Percentiles rank a stretch among this genome's conserved stretches.
These are phyloP conservation scores for Hemerocallis citrina DNA, from an alignment of 106 monocot species.

Conservation along the genomic window DNA sequence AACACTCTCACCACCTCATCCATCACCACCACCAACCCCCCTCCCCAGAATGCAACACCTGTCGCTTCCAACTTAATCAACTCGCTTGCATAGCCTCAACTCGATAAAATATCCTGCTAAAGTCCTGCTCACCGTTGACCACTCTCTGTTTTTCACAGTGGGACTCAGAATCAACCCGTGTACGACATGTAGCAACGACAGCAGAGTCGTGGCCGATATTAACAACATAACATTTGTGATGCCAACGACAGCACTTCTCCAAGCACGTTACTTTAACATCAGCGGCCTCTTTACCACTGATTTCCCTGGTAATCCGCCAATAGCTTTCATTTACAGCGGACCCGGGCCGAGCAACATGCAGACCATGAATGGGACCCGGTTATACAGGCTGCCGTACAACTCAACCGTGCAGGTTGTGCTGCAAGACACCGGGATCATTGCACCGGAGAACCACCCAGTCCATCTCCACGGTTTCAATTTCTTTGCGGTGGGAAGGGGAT, in stretches of 20 bases:
- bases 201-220: constrained; percentile 32
- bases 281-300: constrained; percentile 35
- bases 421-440: constrained; percentile 52
- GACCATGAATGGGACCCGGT: constrained; percentile 31
- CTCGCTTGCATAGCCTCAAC: constrained; percentile 45
- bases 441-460: constrained; percentile 67
- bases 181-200: constrained; percentile 20
- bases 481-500: constrained; percentile 60
- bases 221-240: constrained; percentile 62
- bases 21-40: constrained; percentile 16
- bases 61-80: constrained; percentile 23
- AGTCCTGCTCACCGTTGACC: constrained; percentile 32
- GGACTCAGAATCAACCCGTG: constrained; percentile 57
- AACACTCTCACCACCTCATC: constrained; percentile 12
- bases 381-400: constrained; percentile 46
- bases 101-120: constrained; percentile 26
- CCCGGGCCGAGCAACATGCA: constrained; percentile 16
- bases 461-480: constrained; percentile 82
- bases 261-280: constrained; percentile 48
- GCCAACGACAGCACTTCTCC: constrained; percentile 45
- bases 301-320: constrained; percentile 34
- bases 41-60: constrained; percentile 26
- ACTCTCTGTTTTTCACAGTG: constrained; percentile 43
- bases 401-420: constrained; percentile 64
- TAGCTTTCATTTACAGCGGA: constrained; percentile 26